Base-by-base conservation (phyloP, 805 yeast genomes). In the Hyphopichia homilentoma region DNA sequence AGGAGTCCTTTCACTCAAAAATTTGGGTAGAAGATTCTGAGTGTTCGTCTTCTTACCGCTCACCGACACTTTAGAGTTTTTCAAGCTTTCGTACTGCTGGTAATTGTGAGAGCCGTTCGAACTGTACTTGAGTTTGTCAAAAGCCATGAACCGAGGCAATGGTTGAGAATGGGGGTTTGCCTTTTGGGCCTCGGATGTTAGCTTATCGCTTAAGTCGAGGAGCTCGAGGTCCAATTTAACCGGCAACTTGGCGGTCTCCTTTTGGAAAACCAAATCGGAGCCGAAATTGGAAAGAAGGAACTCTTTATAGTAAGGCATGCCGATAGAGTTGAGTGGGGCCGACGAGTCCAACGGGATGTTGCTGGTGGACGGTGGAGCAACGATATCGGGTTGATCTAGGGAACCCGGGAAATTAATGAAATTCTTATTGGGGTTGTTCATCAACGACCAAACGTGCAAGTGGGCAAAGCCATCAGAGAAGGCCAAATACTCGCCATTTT, bases 301-400 rank as follows among this genome's bases (percentile, higher is more conserved):
- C 25, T 82, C 84, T 34, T 77, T 77, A 54, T 87, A 93, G 47
- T 80, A 86, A 0, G 98, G 97, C 75, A 93, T 62, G 7, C 96
- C 97, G 2, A 93, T 66, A 1, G 77, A 51, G 29, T 79, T 81
- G 35, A 90, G 65, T 0, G 96, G 88, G 9, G 67, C 59, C 3
- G 53, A 41, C 6, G 59, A 56, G 39, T 81, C 79, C 4, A 52
- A 15, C 5, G 21, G 21, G 2, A 50, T 38, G 2, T 30, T 35
- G 36, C 48, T 37, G 45, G 45, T 51, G 11, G 30, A 27, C 48
- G 50, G 68, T 52, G 39, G 48, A 28, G 43, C 56, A 11, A 40
- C 52, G 16, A 63, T 51, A 33, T 68, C 72, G 1, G 89, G 84
- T 35, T 73, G 79, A 22, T 75, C 82, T 11, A 83, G 57, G 5